Base-by-base conservation (phyloP, 805 yeast species). In the Ogataea salicorniae region DNA sequence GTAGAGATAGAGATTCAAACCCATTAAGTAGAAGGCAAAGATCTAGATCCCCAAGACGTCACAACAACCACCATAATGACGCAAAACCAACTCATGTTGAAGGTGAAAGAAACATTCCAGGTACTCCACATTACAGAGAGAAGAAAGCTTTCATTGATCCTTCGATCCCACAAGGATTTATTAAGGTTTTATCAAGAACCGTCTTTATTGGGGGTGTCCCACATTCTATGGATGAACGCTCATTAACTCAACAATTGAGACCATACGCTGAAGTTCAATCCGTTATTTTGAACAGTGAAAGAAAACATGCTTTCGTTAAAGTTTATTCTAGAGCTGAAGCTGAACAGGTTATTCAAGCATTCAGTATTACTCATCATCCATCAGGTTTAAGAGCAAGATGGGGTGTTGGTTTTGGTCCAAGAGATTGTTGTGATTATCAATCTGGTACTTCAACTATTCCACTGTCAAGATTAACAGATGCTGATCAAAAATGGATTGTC, bases 391-490 rank as follows among this genome's bases (percentile, higher is more conserved):
- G 98, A 68, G 87, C 95, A 5, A 79, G 97, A 63, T 94, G 99
- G 99, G 99, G 98, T 56, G 98, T 94, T 52, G 99, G 99, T 1
- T 94, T 87, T 62, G 99, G 99, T 5, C 99, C 99, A 46, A 81
- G 99, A 72, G 98, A 94, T 66, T 92, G 98, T 72, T 88, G 96
- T 66, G 95, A 94, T 68, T 94, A 94, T 68, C 91, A 84, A 61
- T 84, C 84, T 48, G 99, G 99, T 52, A 76, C 84, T 36, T 85
- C 96, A 50, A 79, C 90, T 35, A 89, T 94, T 51, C 97, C 98
- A 15, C 70, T 94, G 43, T 79, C 79, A 49, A 79, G 97, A 59
- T 75, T 94, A 56, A 94, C 99, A 0, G 99, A 94, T 50, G 96
- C 97, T 18, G 99, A 94, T 66, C 80, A 76, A 60, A 74, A 84